phyloP scores from a whole-genome alignment of 2,329 filamentous ascomycete genomes.

The Ascochyta koolunga region DNA sequence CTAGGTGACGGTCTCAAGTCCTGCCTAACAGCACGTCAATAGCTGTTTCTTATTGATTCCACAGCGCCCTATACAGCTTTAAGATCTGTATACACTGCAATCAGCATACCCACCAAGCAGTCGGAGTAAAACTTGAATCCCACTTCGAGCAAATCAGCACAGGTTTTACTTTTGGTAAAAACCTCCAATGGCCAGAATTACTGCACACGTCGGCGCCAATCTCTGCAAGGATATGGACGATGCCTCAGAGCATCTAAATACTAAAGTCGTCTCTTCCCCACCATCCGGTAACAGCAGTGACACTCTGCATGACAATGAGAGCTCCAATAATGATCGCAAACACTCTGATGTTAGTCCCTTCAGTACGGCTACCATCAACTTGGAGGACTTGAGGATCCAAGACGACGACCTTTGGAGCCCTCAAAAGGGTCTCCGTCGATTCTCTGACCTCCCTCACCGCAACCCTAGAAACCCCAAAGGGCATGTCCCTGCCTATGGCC shows the following conservation, averaged over 20 bases:
- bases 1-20: background rate
- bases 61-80: background rate
- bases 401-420: background rate
- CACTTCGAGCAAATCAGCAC: background rate
- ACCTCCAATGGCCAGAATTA: background rate
- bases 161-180: background rate
- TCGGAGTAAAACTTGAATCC: background rate
- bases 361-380: conserved; percentile 19
- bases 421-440: conserved; percentile 5
- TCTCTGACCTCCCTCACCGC: conserved; percentile 15
- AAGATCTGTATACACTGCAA: background rate
- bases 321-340: conserved; percentile 6
- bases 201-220: background rate
- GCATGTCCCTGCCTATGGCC: background rate
- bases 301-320: conserved; percentile 16
- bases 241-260: background rate
- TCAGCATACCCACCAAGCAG: background rate
- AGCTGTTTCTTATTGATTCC: background rate
- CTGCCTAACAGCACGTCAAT: background rate
- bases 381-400: conserved; percentile 17
- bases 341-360: conserved; percentile 14
- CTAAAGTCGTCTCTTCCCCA: background rate
- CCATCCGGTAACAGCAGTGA: conserved; percentile 19
- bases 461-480: conserved; percentile 2
- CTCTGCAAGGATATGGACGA: background rate